Base-by-base conservation (phyloP, 768 basidiomycete genomes). In the Mycena vulgaris region DNA sequence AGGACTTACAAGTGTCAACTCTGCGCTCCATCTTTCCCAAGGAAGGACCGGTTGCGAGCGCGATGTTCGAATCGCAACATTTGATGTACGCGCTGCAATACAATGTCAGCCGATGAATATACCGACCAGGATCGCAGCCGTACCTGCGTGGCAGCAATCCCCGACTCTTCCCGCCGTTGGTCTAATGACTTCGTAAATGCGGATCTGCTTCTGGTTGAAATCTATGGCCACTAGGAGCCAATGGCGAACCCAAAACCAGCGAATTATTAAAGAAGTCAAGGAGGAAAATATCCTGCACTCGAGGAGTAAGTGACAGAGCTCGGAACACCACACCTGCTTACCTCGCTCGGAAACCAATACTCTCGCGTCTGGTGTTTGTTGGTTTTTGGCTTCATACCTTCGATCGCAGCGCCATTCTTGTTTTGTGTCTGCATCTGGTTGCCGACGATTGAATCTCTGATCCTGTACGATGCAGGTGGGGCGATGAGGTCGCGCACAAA, bases 331-430 rank as follows among this genome's bases (percentile, higher is more conserved):
- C 21, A 58, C 37, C 56, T 58, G n/a, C 2, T 48, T 14, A 19
- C 7, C n/a, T n/a, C n/a, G n/a, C n/a, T n/a, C n/a, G n/a, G n/a
- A 25, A 62, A 62, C 60, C 60, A 62, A 19, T 51, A 62, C 28
- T 45, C 14, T 8, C 27, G 27, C 1, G 5, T 8, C 9, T 19
- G 3, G 6, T 30, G 27, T 16, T 7, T 25, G 27, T 31, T 1
- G 17, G 4, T 1, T 19, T 59, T 59, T 2, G 27, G 57, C 17
- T 8, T 30, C 53, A 56, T 56, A 3, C 53, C 53, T 8, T 39
- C 23, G 21, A 58, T 58, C 16, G 10, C 19, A 2, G 2, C 10
- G 2, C 7, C 17, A 14, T 30, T 42, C 19, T 13, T 42, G 27
- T 6, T 17, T 9, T 2, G 6, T 2, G 30, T 6, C 23, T 53